phyloP scores from a whole-genome alignment of 768 basidiomycete species.

The Gloeopeniophorella convolvens region DNA sequence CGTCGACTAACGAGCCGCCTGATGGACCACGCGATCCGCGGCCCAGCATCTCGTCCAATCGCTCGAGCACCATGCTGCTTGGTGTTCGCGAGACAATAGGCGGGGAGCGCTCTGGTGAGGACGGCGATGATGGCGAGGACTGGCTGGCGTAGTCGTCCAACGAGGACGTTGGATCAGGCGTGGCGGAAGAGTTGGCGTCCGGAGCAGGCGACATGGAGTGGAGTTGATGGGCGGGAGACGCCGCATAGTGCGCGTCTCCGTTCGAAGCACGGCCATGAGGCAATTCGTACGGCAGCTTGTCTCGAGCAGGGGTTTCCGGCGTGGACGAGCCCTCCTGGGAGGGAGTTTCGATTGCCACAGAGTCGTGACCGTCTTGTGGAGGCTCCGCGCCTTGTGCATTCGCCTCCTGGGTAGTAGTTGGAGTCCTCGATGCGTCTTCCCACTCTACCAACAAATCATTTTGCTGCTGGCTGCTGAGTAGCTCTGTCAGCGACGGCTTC shows the following conservation, averaged over 20 bases:
- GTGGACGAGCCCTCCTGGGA: slow-evolving; percentile 7
- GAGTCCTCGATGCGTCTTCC: slow-evolving; percentile 55
- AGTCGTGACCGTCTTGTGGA: slow-evolving; percentile 25
- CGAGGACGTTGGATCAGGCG: slow-evolving; percentile 75
- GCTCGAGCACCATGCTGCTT: slow-evolving; percentile 54
- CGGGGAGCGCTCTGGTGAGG: slow-evolving; percentile 62
- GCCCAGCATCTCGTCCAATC: slow-evolving; percentile 64
- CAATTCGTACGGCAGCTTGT: background rate
- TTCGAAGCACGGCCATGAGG: slow-evolving; percentile 11
- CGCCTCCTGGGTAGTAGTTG: slow-evolving; percentile 40
- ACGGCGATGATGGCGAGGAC: slow-evolving; percentile 66
- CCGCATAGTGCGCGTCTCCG: slow-evolving; percentile 23
- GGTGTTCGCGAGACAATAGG: slow-evolving; percentile 32
- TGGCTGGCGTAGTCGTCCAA: slow-evolving; percentile 62
- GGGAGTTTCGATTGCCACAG: slow-evolving; percentile 7
- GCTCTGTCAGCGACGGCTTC: slow-evolving; percentile 63
- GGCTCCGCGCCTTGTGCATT: slow-evolving; percentile 25
- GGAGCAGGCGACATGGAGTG: slow-evolving; percentile 31
- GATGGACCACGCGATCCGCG: slow-evolving; percentile 48
- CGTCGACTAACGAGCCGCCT: slow-evolving; percentile 65
- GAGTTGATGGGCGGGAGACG: slow-evolving; percentile 28
- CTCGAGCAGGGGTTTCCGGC: slow-evolving; percentile 11
- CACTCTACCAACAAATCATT: slow-evolving; percentile 52
- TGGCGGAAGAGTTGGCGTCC: slow-evolving; percentile 55
- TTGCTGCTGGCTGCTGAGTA: slow-evolving; percentile 51